Evolutionary conservation across 768 basidiomycete species (phyloP).

Genomic region (Neoboletus subvelutipes): DNA sequence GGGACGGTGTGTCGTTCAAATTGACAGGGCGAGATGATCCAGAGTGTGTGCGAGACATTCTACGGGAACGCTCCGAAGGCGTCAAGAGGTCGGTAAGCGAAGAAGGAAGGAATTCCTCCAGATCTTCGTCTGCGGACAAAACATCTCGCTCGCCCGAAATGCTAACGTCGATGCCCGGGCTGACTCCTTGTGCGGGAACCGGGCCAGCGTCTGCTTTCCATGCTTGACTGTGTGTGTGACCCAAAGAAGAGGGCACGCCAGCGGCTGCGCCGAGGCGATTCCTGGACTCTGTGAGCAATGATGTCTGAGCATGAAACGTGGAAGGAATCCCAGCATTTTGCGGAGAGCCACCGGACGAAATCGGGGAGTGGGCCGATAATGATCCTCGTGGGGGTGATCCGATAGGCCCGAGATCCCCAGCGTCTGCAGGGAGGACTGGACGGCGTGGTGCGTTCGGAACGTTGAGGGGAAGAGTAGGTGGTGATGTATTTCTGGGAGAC

Average conservation of each 20-base stretch:
- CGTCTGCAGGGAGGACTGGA: conserved; percentile 34
- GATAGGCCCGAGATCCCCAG: conserved; percentile 75
- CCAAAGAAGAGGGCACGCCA: conserved; percentile 66
- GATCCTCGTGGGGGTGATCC: conserved; percentile 69
- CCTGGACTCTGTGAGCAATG: conserved; percentile 38
- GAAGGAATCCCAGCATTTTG: conserved; percentile 51
- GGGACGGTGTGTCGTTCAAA: conserved; percentile 21
- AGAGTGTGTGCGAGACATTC: conserved; percentile 76
- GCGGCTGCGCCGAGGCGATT: conserved; percentile 31
- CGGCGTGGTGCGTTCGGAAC: conserved; percentile 49
- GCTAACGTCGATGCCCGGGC: conserved; percentile 16
- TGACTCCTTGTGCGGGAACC: conserved; percentile 18
- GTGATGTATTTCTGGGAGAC: conserved; percentile 37
- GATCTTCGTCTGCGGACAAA: conserved; percentile 54
- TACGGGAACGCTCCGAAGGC: conserved; percentile 78
- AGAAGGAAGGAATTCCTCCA: conserved; percentile 88
- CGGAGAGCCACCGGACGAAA: conserved; percentile 34
- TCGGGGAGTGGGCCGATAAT: conserved; percentile 53
- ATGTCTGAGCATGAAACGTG: conserved; percentile 76
- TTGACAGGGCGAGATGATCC: conserved; percentile 33
- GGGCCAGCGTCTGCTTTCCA: conserved; percentile 32
- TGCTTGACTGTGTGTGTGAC: conserved; percentile 30
- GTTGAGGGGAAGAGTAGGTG: conserved; percentile 55
- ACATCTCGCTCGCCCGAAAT: conserved; percentile 45
- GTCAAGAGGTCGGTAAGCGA: conserved; percentile 88